A percentile compares a stretch with the other conserved stretches of the same genome.
Conservation (phyloP, 1,284 basidiomycete species). For the Takashimella koratensis region DNA sequence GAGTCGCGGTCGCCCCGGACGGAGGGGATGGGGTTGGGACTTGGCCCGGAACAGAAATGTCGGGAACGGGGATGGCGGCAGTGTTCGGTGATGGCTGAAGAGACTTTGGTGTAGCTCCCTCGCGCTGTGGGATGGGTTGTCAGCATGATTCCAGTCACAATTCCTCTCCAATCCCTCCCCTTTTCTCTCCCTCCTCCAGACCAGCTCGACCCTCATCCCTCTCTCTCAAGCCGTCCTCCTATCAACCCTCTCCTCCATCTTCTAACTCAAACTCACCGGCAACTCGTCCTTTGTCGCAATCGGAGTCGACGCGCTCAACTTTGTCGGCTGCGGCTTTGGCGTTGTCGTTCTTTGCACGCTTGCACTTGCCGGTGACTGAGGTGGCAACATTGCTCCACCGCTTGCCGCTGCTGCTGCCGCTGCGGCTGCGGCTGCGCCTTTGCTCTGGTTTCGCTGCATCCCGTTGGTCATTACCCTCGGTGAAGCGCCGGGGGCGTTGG, state of each 20-base stretch:
- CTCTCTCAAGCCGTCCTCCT: slow-evolving; percentile 2
- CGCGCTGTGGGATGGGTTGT: slow-evolving; percentile 15
- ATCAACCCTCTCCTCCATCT: slow-evolving; percentile 32
- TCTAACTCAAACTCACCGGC: slow-evolving; percentile 4
- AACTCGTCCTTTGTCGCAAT: slow-evolving; percentile 12
- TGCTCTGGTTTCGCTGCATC: slow-evolving; percentile 39
- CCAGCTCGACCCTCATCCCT: background rate
- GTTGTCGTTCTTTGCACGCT: slow-evolving; percentile 23
- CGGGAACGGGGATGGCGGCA: slow-evolving; percentile 15
- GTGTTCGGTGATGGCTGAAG: slow-evolving; percentile 38
- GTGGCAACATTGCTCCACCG: slow-evolving; percentile 40
- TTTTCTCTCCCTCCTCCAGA: background rate
- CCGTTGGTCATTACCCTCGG: slow-evolving; percentile 2
- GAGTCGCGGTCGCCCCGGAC: slow-evolving; percentile 23
- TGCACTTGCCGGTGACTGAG: slow-evolving; percentile 33
- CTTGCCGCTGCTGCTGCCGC: background rate
- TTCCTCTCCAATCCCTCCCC: background rate
- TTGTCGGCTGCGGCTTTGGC: slow-evolving; percentile 21
- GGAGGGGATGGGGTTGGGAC: slow-evolving; percentile 31
- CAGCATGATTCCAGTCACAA: background rate
- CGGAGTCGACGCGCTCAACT: slow-evolving; percentile 1
- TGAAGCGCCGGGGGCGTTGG: slow-evolving; percentile 11
- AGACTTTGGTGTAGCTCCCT: slow-evolving; percentile 40
- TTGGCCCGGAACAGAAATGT: slow-evolving; percentile 10
- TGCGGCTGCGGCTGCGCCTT: slow-evolving; percentile 12